A percentile compares a stretch with the other conserved stretches of the same genome.
These are phyloP conservation scores for Leptographium galeiforme DNA, from an alignment of 2,329 filamentous ascomycete species.

Conservation along the genomic window DNA sequence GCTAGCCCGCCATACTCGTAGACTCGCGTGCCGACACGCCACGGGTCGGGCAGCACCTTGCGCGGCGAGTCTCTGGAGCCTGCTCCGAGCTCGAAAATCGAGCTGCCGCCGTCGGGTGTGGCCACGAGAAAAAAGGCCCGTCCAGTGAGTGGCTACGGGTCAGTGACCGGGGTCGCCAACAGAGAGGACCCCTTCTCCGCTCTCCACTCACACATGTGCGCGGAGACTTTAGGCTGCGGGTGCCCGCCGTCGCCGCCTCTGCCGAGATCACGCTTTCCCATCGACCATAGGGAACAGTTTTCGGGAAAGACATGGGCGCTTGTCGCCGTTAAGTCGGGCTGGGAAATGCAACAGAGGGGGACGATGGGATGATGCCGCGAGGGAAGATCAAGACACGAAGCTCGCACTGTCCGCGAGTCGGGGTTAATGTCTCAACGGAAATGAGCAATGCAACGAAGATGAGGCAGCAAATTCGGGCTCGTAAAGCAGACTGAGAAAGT, in stretches of 20 bases:
- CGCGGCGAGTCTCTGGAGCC: constrained; percentile 10
- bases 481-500: too few relatives aligned
- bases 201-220: constrained; percentile 20
- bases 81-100: constrained; percentile 28
- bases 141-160: constrained; percentile 7
- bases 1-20: constrained; percentile 40
- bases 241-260: constrained; percentile 23
- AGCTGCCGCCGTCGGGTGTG: constrained; percentile 25
- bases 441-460: too few relatives aligned
- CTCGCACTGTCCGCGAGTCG: too few relatives aligned
- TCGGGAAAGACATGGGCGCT: constrained; percentile 10
- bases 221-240: constrained; percentile 19
- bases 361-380: background rate
- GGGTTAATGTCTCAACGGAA: too few relatives aligned
- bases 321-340: background rate
- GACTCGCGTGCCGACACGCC: constrained; percentile 30
- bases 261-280: constrained; percentile 26
- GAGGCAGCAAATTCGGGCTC: too few relatives aligned
- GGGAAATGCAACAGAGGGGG: background rate
- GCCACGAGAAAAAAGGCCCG: constrained; percentile 25
- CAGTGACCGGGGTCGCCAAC: background rate
- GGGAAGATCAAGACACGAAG: too few relatives aligned
- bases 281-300: constrained; percentile 21
- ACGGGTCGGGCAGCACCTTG: constrained; percentile 28
- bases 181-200: background rate